Conservation (phyloP, 2,329 filamentous ascomycete species). For the Teratosphaeria viscida region DNA sequence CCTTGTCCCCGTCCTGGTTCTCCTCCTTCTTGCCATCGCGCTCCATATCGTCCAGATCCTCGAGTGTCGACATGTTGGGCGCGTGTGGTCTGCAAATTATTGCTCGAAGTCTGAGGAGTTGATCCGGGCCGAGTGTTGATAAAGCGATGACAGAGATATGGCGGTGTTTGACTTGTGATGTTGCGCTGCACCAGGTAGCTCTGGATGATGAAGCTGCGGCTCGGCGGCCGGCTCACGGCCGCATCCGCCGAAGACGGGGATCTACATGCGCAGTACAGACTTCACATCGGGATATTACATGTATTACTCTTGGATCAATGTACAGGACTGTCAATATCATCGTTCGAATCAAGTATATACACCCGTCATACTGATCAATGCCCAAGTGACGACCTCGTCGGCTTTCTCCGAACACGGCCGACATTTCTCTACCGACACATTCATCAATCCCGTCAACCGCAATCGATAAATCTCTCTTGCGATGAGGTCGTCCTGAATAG, state of each 20-base stretch:
- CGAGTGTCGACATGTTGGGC: slow-evolving; percentile 69
- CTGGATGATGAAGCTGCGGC: neutral
- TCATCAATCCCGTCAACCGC: neutral
- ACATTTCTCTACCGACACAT: neutral
- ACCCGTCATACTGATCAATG: no score
- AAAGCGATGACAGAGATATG: neutral
- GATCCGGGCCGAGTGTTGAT: neutral
- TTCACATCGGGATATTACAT: no score
- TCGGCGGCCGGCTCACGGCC: neutral
- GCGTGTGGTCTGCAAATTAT: neutral
- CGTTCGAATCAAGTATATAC: no score
- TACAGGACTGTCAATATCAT: no score
- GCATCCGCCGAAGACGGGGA: neutral
- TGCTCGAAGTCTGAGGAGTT: no score
- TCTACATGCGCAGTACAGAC: no score
- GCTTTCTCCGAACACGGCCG: neutral
- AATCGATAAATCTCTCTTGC: neutral
- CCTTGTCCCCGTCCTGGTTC: slow-evolving; percentile 39
- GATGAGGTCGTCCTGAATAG: neutral
- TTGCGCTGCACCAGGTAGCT: neutral
- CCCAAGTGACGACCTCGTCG: neutral
- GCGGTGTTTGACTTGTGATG: neutral
- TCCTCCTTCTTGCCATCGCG: slow-evolving; percentile 62
- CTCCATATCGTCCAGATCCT: slow-evolving; percentile 85
- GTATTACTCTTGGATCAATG: no score